Evolutionary conservation across 2,329 filamentous ascomycete genomes (phyloP).

Genomic region (Lachnellula subtilissima): DNA sequence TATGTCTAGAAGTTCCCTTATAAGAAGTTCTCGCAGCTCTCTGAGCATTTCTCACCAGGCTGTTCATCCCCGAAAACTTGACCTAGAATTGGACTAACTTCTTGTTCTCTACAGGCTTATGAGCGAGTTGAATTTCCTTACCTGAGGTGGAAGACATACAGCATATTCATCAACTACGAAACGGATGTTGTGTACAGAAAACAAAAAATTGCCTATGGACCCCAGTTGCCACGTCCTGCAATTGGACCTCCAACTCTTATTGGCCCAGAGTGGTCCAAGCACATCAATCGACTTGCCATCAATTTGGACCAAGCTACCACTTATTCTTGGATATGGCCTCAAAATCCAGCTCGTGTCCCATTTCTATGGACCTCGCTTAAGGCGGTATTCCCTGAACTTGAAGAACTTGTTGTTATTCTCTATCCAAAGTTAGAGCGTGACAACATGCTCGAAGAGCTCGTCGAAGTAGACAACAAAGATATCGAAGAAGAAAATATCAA

Average conservation of each 20-base stretch:
- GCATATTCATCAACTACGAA: background rate
- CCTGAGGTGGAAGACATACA: background rate
- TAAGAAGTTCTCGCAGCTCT: too few relatives aligned
- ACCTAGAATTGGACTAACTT: background rate
- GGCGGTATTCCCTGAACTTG: background rate
- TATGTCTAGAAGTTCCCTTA: too few relatives aligned
- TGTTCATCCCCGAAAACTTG: background rate
- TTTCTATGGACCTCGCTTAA: background rate
- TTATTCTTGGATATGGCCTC: too few relatives aligned
- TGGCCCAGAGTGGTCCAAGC: background rate
- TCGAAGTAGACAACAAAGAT: background rate
- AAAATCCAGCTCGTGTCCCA: background rate
- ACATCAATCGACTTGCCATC: background rate
- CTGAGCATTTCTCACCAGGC: background rate
- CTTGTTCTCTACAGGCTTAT: background rate
- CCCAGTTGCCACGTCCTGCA: background rate
- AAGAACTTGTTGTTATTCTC: background rate
- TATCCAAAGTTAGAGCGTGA: background rate
- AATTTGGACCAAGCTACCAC: background rate
- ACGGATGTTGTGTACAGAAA: background rate
- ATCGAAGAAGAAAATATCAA: background rate
- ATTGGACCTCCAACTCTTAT: too few relatives aligned
- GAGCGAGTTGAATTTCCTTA: background rate
- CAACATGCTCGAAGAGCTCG: background rate
- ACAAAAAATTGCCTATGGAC: background rate